Base-by-base conservation (phyloP, 192 early-diverging fungal species). In the Bifiguratus adelaidae region DNA sequence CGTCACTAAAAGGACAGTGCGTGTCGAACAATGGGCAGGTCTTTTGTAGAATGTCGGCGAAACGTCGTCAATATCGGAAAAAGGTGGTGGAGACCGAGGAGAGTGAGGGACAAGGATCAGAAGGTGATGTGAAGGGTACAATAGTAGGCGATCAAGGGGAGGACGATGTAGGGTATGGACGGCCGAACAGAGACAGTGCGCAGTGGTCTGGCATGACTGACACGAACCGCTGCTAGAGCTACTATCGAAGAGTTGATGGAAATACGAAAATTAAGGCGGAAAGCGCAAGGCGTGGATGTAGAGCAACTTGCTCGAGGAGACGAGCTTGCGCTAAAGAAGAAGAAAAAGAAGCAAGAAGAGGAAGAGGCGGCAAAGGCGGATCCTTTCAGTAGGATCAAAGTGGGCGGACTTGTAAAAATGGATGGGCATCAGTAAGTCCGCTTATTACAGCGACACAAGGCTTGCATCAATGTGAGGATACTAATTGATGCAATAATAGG, bases 321-420 rank as follows among this genome's bases (percentile, higher is more conserved):
- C 24, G 53, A 58, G 11, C 70, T 65, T 51, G 41, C 38, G 33
- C 63, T 60, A 33, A 71, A 77, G 30, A 70, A 74, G 48, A 67
- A 72, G 38, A 74, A 72, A 26, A 58, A 63, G 22, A n/a, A n/a
- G n/a, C n/a, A n/a, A n/a, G 56, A 41, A 28, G 45, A 52, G 19
- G 63, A 70, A 44, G 57, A 65, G 21, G 15, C 24, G 16, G 19
- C 44, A 11, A 34, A 55, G 38, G 60, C 74, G 11, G 75, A 76
- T 35, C 68, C 71, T 48, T 67, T 73, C 25, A 76, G 76, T 70
- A 73, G 70, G 30, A 38, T 71, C 26, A 76, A 80, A n/a, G 67
- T 56, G 8, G 76, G 73, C 5, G 78, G 71, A 33, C 21, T 80
- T 11, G 67, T 75, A 7, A 74, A 76, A 43, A 36, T 70, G 6